Percentiles rank a stretch among this genome's conserved stretches.
These are phyloP conservation scores for Hemisphaericaspora xylofermentans DNA, from an alignment of 1,139 yeast genomes.

Conservation along the genomic window DNA sequence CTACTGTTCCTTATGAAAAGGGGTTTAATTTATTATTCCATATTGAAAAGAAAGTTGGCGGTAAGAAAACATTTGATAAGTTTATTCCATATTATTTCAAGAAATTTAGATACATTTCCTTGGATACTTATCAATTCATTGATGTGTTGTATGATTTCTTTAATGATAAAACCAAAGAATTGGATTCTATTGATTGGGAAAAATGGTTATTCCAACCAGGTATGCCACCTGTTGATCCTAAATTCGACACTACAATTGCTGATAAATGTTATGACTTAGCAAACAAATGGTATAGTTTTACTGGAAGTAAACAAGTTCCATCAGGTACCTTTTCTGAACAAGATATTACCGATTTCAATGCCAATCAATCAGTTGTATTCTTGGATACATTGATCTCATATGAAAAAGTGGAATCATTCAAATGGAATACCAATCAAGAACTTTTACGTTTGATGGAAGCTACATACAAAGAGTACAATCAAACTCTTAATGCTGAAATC, in stretches of 20 bases:
- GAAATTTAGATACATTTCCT: constrained; percentile 64
- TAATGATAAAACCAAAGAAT: constrained; percentile 41
- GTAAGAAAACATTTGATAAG: constrained; percentile 63
- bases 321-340: constrained; percentile 19
- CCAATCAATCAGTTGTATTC: constrained; percentile 79
- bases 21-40: constrained; percentile 79
- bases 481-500: constrained; percentile 75
- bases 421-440: constrained; percentile 37
- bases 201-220: constrained; percentile 81
- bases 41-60: constrained; percentile 62
- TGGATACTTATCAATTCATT: constrained; percentile 79
- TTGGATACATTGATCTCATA: constrained; percentile 58
- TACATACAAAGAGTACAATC: constrained; percentile 44
- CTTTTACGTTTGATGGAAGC: constrained; percentile 44
- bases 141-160: constrained; percentile 73
- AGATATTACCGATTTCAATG: constrained; percentile 58
- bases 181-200: constrained; percentile 80
- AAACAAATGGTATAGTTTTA: constrained; percentile 52
- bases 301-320: constrained; percentile 18
- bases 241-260: constrained; percentile 75
- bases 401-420: constrained; percentile 30
- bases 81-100: constrained; percentile 77
- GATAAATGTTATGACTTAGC: constrained; percentile 71
- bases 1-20: constrained; percentile 87
- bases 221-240: constrained; percentile 77